phyloP scores from a whole-genome alignment of 176 grass and related monocot genomes.

The Ensete ventricosum region DNA sequence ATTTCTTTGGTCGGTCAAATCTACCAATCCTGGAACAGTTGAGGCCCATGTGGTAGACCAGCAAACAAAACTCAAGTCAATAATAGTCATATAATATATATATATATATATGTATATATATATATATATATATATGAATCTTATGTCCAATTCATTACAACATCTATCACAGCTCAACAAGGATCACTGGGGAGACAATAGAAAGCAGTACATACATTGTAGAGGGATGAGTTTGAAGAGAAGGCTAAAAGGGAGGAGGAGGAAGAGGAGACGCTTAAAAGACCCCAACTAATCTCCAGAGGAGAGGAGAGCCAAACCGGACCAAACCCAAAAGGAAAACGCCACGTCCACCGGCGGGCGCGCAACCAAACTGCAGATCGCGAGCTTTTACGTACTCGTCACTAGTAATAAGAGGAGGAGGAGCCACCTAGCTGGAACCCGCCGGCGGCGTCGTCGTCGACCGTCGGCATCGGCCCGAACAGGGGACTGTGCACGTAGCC shows the following conservation, averaged over 20 bases:
- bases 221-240: neutral
- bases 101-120: neutral
- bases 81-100: neutral
- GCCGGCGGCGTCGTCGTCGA: slow-evolving; percentile 59
- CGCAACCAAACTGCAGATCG: neutral
- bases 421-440: slow-evolving; percentile 95
- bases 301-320: neutral
- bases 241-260: too few species aligned
- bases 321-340: slow-evolving; percentile 2
- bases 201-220: neutral
- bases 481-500: slow-evolving; percentile 97
- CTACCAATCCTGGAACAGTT: too few species aligned
- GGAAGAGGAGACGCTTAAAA: neutral
- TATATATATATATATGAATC: neutral
- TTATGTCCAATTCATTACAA: slow-evolving; percentile 3
- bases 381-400: slow-evolving; percentile 9
- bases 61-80: neutral
- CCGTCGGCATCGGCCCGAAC: slow-evolving; percentile 85
- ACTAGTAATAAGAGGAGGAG: slow-evolving; percentile 64
- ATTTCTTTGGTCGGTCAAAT: too few species aligned
- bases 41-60: neutral
- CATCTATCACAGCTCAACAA: neutral
- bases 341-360: slow-evolving; percentile 5
- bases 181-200: neutral
- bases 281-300: neutral